Base-by-base conservation (phyloP, 225 moss, liverwort and hornwort genomes). In the Anthoceros angustus region DNA sequence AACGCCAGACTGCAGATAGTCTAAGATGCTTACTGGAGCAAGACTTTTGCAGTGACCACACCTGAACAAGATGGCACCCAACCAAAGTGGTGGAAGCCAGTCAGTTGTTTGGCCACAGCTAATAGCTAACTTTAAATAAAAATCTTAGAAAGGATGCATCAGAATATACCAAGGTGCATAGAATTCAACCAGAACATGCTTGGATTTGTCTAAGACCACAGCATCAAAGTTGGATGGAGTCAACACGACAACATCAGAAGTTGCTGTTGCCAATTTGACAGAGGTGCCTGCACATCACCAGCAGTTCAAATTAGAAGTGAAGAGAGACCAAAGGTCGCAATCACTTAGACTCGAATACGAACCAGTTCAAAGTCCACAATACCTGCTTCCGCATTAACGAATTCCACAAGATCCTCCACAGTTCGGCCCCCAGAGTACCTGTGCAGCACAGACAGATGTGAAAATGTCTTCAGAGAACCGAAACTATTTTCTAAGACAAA, bases 11-110 rank as follows among this genome's bases (percentile, higher is more conserved):
- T 25, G n/a, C 18, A 5, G n/a, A 21, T 66, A 18, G 8, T 66
- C 15, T 41, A 66, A 72, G 72, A 41, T 39, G 9, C 15, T 42
- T 72, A 75, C 88, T 75, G 95, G 95, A 63, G 88, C 84, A 62
- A 98, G 84, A 77, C 82, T 91, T 78, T 98, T 98, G 91, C 95
- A 98, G 72, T 98, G 95, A 70, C 95, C 95, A 71, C 95, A 98
- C 95, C 95, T 98, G 85, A 80, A 78, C 41, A 4, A 5, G 15
- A 43, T 61, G 39, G n/a, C 41, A 40, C 43, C 24, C 42, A 20
- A 20, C 32, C 63, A 15, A 39, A 42, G 9, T 2, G 43, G 43
- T 20, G 10, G 39, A 10, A 41, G 26, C 32, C 70, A 18, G 42
- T 20, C 7, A 69, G 55, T 11, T 26, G 5, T 10, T 12, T 3